Percentiles rank a stretch among this genome's conserved stretches.
phyloP scores from a whole-genome alignment of 2,329 filamentous ascomycete genomes.

The Trichoderma pleuroti region DNA sequence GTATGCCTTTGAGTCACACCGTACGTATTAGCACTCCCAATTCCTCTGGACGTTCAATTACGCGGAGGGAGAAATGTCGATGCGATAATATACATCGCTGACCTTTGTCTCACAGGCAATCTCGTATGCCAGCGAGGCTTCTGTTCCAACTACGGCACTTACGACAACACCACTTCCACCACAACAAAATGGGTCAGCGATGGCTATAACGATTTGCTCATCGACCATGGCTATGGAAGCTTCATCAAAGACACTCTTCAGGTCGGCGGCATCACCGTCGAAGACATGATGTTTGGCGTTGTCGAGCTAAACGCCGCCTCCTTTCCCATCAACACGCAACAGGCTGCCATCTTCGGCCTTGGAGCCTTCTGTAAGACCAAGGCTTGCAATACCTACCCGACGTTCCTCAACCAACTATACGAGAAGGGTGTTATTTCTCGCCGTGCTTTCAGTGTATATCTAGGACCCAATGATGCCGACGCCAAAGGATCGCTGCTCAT shows the following conservation, averaged over 20 bases:
- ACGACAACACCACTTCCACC: constrained; percentile 19
- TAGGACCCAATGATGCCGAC: constrained; percentile 15
- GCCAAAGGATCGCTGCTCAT: constrained; percentile 11
- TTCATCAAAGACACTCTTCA: constrained; percentile 19
- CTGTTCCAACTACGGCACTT: constrained; percentile 17
- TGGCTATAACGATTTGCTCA: constrained; percentile 18
- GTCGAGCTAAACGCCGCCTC: constrained; percentile 10
- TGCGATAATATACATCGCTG: background rate
- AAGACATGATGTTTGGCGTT: constrained; percentile 18
- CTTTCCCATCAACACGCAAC: constrained; percentile 2
- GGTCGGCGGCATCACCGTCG: constrained; percentile 7
- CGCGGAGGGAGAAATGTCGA: background rate
- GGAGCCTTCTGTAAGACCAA: constrained; percentile 16
- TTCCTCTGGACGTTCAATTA: background rate
- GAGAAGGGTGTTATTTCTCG: constrained; percentile 9
- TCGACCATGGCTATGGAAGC: constrained; percentile 17
- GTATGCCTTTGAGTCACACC: constrained; percentile 17
- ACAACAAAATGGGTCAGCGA: constrained; percentile 7
- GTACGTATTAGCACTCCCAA: background rate
- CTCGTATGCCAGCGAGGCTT: constrained; percentile 17
- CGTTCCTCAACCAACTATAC: constrained; percentile 18
- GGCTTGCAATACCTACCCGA: constrained; percentile 10
- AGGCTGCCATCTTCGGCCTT: constrained; percentile 19
- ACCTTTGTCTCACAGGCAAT: background rate
- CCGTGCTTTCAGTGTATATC: constrained; percentile 20